Base-by-base conservation (phyloP, 331 rosid genomes). In the Acacia pycnantha region DNA sequence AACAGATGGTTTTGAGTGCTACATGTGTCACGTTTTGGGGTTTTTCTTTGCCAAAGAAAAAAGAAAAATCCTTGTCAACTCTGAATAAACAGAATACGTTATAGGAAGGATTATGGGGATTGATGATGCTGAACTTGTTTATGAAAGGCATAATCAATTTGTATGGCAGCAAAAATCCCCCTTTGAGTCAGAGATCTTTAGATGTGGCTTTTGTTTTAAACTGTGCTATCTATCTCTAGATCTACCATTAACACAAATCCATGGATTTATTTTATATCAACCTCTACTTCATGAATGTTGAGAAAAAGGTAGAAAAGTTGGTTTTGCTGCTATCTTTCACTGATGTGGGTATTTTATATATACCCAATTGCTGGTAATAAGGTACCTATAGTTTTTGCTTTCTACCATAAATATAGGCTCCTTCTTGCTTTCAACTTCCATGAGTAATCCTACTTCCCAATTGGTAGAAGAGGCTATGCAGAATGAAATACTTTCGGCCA, bases 181-280 rank as follows among this genome's bases (percentile, higher is more conserved):
- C 50, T 65, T 29, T 46, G 73, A 29, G n/a, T 18, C 41, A 6
- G n/a, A 64, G 70, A n/a, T 59, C 70, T 66, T 75, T 53, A 41
- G 70, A 66, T 82, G 22, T 65, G 31, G 72, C 71, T 53, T 74
- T 68, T 75, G 16, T 43, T 71, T 54, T 21, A 44, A 76, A 46
- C 43, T 41, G 8, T 53, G 73, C 24, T 21, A 12, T 51, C 56
- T 29, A 27, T 31, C 24, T 54, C 70, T 31, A 33, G 73, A 56
- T 69, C 33, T 56, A 48, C 29, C 77, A 29, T n/a, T 3, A 19
- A 19, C 16, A 41, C 51, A 67, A 67, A 43, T 66, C 69, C 76
- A 41, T 44, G 27, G 58, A 44, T 69, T 33, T 62, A 10, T 58
- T 56, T 37, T 6, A 58, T 8, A 58, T 26, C 19, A 59, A 5